Evolutionary conservation across 2,329 filamentous ascomycete species (phyloP), one percentile per base, ranked within the genome.

Genomic region (Nemania sp.): DNA sequence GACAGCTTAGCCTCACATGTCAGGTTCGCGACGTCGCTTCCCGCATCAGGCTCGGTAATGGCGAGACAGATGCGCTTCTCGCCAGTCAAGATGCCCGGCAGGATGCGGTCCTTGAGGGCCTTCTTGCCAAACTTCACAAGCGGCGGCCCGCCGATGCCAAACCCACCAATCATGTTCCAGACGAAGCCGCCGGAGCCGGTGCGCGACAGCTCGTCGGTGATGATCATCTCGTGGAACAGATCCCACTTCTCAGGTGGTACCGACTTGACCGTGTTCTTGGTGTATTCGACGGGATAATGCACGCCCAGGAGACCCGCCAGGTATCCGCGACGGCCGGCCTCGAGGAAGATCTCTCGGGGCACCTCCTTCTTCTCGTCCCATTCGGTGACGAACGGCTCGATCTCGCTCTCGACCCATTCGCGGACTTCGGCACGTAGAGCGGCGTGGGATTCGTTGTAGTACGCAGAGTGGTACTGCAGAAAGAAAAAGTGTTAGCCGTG

Each of bases 31-130:
- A 99, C 95, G 74, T 99, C 95, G 67, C 88, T 92, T 46, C 95
- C 95, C 12, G 93, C 95, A 78, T 98, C 94, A 62, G 90, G 95
- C 79, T 99, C 95, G 0, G 95, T 99, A 70, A 99, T 97, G 69
- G 95, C 95, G 64, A 99, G 81, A 78, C 95, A 99, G 74, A 99
- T 97, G 66, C 95, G 88, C 87, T 98, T 98, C 78, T 98, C 92
- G 65, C 95, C 95, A 64, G 85, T 87, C 59, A 99, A 79, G 66
- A 99, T 93, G 13, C 87, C 92, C 0, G 95, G 95, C 56, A 97
- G 78, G 73, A 99, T 92, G 57, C 94, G 88, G 71, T 98, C 87
- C 65, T 96, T 87, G 57, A 98, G 83, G 42, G 85, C 80, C 81
- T 94, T 90, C 80, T 90, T 90, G 72, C 92, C 95, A 72, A 96